Base-by-base conservation (phyloP, 1,284 basidiomycete species). In the Trametes polyzona region DNA sequence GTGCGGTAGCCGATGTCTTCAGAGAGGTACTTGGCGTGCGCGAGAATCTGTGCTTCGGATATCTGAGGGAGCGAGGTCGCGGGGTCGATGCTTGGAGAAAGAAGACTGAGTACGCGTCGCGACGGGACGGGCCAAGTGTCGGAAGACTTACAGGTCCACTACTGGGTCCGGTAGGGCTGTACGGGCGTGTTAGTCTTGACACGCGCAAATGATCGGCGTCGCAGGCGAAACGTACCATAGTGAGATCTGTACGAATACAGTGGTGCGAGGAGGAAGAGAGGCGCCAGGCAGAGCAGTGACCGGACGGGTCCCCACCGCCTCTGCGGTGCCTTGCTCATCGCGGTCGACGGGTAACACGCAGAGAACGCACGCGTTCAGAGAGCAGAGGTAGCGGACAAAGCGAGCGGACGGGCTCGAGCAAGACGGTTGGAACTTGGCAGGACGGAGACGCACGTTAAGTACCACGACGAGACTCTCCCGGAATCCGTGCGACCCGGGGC, bases 1-100 rank as follows among this genome's bases (percentile, higher is more conserved):
- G 93, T 96, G 39, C 96, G 83, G 75, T 89, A 98, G 4, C 96
- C 96, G 57, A 96, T 93, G 29, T 86, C 86, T 69, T 95, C 93
- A 0, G 88, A 91, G 9, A 93, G 81, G 55, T 85, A 71, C 60
- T 80, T 83, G 1, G 86, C 81, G 50, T 86, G 75, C 2, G 74
- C 77, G 5, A 92, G 80, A 41, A 92, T 88, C 23, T 79, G 80
- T 0, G 79, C 67, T 69, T 93, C 90, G 0, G 90, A 90, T 24
- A 90, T 78, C 65, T 90, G 88, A 3, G 89, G 87, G 3, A 84
- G 71, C 33, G 76, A 75, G 0, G 85, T 87, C 14, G 67, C 56
- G 5, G 84, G 77, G 69, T 90, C 68, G 52, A 77, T 72, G 43
- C 87, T 87, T 59, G 21, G n/a, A 42, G 40, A n/a, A n/a, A 9